Conservation (phyloP, 176 grass and related monocot species). For the Ensete ventricosum region DNA sequence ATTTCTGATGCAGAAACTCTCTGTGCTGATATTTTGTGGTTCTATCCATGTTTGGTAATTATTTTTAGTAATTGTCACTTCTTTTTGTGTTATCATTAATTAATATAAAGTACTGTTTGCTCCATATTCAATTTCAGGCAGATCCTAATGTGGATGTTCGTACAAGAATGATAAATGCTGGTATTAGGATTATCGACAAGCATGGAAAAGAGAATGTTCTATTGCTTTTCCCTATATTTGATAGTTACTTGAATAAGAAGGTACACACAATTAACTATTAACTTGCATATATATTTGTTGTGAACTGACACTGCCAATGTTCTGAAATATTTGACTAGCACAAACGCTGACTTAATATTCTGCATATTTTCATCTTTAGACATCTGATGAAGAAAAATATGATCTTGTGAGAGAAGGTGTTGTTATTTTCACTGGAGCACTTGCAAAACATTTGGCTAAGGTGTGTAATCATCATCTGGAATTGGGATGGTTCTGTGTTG, state of each 20-base stretch:
- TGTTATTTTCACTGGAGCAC: constrained; percentile 96
- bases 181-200: constrained; percentile 88
- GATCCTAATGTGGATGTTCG: constrained; percentile 92
- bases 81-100: background rate
- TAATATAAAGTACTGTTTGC: background rate
- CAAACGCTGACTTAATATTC: background rate
- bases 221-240: constrained; percentile 97
- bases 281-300: background rate
- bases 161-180: constrained; percentile 96
- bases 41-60: background rate
- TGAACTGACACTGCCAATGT: background rate
- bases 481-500: background rate
- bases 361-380: constrained; percentile 24
- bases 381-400: constrained; percentile 92
- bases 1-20: background rate
- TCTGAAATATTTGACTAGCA: background rate
- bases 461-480: constrained; percentile 20
- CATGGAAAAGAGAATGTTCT: constrained; percentile 98
- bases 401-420: constrained; percentile 97
- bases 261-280: constrained; percentile 23
- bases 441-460: constrained; percentile 96
- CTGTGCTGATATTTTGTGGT: background rate
- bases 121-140: constrained; percentile 40
- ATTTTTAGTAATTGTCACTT: background rate
- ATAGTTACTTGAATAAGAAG: constrained; percentile 98